phyloP scores from a whole-genome alignment of 495 filamentous ascomycete species.

The Neurospora sp. region DNA sequence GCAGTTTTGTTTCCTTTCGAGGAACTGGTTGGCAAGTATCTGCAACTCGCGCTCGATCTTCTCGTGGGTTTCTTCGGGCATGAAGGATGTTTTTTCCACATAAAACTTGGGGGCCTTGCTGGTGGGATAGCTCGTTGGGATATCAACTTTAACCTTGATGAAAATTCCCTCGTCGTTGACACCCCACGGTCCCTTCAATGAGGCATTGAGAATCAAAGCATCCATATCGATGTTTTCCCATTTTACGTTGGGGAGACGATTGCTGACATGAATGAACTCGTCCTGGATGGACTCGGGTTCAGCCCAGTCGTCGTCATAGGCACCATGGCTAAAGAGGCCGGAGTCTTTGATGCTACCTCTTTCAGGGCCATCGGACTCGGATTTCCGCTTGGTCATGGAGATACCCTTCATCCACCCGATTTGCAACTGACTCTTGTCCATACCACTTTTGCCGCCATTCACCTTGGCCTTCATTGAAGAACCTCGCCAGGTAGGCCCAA shows the following conservation, averaged over 20 bases:
- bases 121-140: slow-evolving; percentile 69
- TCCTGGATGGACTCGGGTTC: slow-evolving; percentile 71
- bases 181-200: slow-evolving; percentile 83
- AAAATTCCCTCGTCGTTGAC: slow-evolving; percentile 57
- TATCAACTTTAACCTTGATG: slow-evolving; percentile 68
- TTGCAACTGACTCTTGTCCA: slow-evolving; percentile 47
- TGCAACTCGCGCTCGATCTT: slow-evolving; percentile 57
- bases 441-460: slow-evolving; percentile 42
- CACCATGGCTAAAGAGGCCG: slow-evolving; percentile 31
- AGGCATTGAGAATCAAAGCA: slow-evolving; percentile 58
- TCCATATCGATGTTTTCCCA: slow-evolving; percentile 83
- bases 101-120: slow-evolving; percentile 53
- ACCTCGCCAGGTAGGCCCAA: slow-evolving; percentile 32
- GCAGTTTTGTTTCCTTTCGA: slow-evolving; percentile 60
- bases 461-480: slow-evolving; percentile 57
- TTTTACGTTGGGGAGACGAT: slow-evolving; percentile 70
- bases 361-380: slow-evolving; percentile 19
- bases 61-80: slow-evolving; percentile 56
- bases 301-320: slow-evolving; percentile 52
- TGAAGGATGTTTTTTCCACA: slow-evolving; percentile 68
- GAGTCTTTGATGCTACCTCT: slow-evolving; percentile 32
- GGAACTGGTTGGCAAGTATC: slow-evolving; percentile 57
- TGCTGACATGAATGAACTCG: slow-evolving; percentile 75
- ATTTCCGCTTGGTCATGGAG: slow-evolving; percentile 58
- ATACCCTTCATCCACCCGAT: slow-evolving; percentile 94